A percentile compares a stretch with the other conserved stretches of the same genome.
phyloP scores from a whole-genome alignment of 2,329 filamentous ascomycete genomes.

The Colletotrichum euphorbiae region DNA sequence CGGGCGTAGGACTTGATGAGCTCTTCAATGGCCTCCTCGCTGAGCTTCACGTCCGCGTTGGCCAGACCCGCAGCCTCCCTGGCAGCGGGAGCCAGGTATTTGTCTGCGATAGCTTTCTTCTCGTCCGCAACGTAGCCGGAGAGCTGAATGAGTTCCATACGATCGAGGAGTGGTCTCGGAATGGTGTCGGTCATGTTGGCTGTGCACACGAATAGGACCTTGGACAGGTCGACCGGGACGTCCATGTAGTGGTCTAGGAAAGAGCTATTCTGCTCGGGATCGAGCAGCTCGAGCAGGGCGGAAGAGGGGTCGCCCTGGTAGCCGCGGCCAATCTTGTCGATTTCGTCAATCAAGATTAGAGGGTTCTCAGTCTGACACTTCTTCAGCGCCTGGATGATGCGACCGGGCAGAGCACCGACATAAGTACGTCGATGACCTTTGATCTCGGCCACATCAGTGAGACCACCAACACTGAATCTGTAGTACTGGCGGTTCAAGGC shows the following conservation, averaged over 20 bases:
- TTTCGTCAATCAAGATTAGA: conserved; percentile 93
- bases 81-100: conserved; percentile 92
- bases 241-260: conserved; percentile 99
- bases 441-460: conserved; percentile 98
- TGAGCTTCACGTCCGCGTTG: conserved; percentile 88
- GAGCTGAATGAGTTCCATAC: conserved; percentile 97
- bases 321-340: conserved; percentile 97
- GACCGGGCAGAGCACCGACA: conserved; percentile 92
- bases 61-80: conserved; percentile 93
- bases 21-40: conserved; percentile 90
- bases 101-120: conserved; percentile 98
- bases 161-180: conserved; percentile 89
- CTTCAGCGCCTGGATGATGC: conserved; percentile 98
- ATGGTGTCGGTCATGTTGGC: conserved; percentile 99
- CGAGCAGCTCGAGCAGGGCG: conserved; percentile 90
- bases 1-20: conserved; percentile 99
- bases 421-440: conserved; percentile 98
- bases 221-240: conserved; percentile 95
- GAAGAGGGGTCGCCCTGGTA: conserved; percentile 97
- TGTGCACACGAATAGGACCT: conserved; percentile 98
- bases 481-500: conserved; percentile 97
- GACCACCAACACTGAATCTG: conserved; percentile 94
- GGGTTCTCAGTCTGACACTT: conserved; percentile 99
- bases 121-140: conserved; percentile 98
- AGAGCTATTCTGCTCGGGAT: conserved; percentile 96